These are phyloP conservation scores for Auricularia auricula-judae DNA, from an alignment of 768 basidiomycete species.

Conservation along the genomic window DNA sequence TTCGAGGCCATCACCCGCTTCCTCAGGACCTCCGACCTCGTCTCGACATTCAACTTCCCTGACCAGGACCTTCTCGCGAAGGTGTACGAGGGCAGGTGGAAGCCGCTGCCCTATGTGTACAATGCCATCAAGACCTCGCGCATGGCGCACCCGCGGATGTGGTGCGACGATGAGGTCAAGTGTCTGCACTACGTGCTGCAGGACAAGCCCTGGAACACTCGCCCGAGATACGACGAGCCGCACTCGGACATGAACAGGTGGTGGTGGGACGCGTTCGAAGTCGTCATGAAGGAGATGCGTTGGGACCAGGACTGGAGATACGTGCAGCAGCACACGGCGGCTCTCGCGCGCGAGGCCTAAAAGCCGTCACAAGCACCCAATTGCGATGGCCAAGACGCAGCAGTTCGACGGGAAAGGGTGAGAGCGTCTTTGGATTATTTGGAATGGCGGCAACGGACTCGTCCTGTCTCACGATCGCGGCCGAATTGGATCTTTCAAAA, in stretches of 20 bases:
- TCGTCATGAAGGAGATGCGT: slow-evolving; percentile 13
- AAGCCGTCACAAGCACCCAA: too few species aligned
- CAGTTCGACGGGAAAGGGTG: too few species aligned
- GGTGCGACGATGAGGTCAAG: slow-evolving; percentile 78
- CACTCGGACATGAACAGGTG: slow-evolving; percentile 49
- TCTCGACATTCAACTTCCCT: slow-evolving; percentile 58
- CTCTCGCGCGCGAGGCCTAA: not conserved
- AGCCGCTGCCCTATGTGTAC: slow-evolving; percentile 73
- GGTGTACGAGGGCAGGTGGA: slow-evolving; percentile 71
- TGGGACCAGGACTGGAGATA: not conserved
- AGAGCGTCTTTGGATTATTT: too few species aligned
- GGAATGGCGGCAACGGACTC: too few species aligned
- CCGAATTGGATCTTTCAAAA: too few species aligned
- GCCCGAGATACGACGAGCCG: slow-evolving; percentile 29
- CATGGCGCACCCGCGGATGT: slow-evolving; percentile 56
- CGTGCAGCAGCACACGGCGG: not conserved
- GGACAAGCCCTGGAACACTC: slow-evolving; percentile 77
- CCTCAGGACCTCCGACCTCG: slow-evolving; percentile 43
- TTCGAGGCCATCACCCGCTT: slow-evolving; percentile 43
- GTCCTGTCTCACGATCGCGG: too few species aligned
- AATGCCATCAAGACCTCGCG: slow-evolving; percentile 89
- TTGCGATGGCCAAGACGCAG: too few species aligned
- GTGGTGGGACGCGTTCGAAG: slow-evolving; percentile 73
- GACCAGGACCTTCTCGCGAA: slow-evolving; percentile 88
- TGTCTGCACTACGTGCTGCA: slow-evolving; percentile 80